Evolutionary conservation across 2,329 filamentous ascomycete species (phyloP), one percentile per base, ranked within the genome.

Genomic region (Neofusicoccum cordaticola): DNA sequence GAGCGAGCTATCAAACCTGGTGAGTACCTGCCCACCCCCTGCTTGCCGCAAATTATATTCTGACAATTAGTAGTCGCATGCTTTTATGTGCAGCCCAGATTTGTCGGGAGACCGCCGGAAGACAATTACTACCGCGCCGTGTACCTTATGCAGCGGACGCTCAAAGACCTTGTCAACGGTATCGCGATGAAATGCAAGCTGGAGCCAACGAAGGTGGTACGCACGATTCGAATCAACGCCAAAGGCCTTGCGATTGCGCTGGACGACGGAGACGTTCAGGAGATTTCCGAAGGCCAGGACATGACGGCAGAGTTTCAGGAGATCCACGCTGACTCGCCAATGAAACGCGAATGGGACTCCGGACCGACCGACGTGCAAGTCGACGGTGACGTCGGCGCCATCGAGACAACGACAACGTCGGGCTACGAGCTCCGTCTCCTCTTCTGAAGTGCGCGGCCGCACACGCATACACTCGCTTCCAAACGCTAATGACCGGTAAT

Each of bases 251-350:
- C 93, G 71, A 88, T 98, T 63, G 87, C 96, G 72, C 85, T 98
- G 70, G 95, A 98, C 72, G 93, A 98, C 72, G 93, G 97, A 67
- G 89, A 96, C 53, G 86, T 98, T 37, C 85, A 86, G 50, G 90
- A 94, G 75, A 82, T 98, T 61, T 86, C 88, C 1, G 95, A 99
- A 79, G 93, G 93, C 37, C 92, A 98, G 76, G 94, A 97, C 72
- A 95, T 98, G 90, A 81, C 84, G 42, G 85, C 85, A 47, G 87
- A 90, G 70, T 86, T 89, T 65, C 84, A 91, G 65, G 89, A 95
- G 69, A 82, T 91, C 50, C 68, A 80, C 64, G 74, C 79, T 57
- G 75, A 81, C 60, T 76, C 71, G 65, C 77, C 71, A 48, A 78
- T 77, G 73, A 86, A 81, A 74, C 82, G 79, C 71, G 84, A 83